Conservation (phyloP, 768 basidiomycete species). For the Panaeolus papilionaceus region DNA sequence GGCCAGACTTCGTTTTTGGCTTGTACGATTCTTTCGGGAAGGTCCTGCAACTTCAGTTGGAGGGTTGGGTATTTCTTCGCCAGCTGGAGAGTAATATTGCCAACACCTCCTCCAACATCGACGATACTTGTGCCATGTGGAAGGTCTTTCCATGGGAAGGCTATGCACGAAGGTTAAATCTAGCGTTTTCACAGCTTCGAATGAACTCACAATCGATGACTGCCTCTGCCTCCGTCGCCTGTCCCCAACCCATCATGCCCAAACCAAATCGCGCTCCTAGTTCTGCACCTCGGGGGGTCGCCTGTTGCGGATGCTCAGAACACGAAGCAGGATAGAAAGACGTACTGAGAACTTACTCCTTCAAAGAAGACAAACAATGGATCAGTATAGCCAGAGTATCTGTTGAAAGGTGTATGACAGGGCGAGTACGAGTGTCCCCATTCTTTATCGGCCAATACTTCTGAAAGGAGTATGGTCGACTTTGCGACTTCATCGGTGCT, state of each 20-base stretch:
- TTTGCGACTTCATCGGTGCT: conserved; percentile 31
- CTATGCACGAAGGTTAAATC: conserved; percentile 25
- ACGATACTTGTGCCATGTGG: conserved; percentile 37
- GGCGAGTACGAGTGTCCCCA: conserved; percentile 34
- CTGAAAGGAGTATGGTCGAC: conserved; percentile 35
- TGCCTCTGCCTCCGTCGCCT: conserved; percentile 36
- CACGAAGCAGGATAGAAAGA: background rate
- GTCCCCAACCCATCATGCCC: conserved; percentile 42
- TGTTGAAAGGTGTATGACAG: conserved; percentile 34
- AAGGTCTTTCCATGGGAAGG: conserved; percentile 41
- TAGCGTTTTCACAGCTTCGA: background rate
- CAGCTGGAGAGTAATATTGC: conserved; percentile 41
- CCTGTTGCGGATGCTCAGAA: conserved; percentile 14
- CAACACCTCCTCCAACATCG: conserved; percentile 48
- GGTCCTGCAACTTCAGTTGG: conserved; percentile 43
- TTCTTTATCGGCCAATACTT: conserved; percentile 41
- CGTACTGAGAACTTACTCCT: conserved; percentile 21
- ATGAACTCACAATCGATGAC: conserved; percentile 33
- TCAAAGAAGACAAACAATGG: conserved; percentile 34
- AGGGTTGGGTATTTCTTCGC: conserved; percentile 40
- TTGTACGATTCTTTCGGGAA: conserved; percentile 36
- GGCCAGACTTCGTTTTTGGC: conserved; percentile 43
- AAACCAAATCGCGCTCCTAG: conserved; percentile 35
- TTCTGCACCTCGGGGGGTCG: conserved; percentile 25
- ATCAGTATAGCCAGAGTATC: conserved; percentile 26